phyloP scores from a whole-genome alignment of 2,329 filamentous ascomycete species.

The Neofusicoccum parvum region DNA sequence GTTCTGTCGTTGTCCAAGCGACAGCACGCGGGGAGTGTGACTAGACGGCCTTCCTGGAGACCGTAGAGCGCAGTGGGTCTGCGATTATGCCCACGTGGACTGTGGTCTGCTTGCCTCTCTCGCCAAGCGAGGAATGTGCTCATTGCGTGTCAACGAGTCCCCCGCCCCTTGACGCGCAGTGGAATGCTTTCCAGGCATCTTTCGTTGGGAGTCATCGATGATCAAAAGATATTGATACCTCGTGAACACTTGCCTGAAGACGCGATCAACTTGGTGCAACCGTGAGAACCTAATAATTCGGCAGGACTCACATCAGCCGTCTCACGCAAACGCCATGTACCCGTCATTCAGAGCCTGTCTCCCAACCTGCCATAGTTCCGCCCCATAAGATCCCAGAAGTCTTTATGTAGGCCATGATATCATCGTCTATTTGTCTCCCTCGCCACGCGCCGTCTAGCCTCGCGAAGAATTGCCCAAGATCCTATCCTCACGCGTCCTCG shows the following conservation, averaged over 20 bases:
- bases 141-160: background rate
- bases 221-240: background rate
- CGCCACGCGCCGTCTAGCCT: background rate
- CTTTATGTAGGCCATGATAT: background rate
- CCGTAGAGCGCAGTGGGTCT: background rate
- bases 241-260: too few species aligned
- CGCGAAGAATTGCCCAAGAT: slow-evolving; percentile 22
- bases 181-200: background rate
- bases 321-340: too few species aligned
- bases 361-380: too few species aligned
- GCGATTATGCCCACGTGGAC: slow-evolving; percentile 2
- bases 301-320: too few species aligned
- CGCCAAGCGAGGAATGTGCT: slow-evolving; percentile 8
- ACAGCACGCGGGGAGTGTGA: background rate
- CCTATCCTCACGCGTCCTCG: slow-evolving; percentile 22
- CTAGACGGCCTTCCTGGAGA: background rate
- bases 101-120: background rate
- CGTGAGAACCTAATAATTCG: too few species aligned
- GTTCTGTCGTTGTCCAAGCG: background rate
- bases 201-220: background rate
- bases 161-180: background rate
- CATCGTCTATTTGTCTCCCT: background rate
- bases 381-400: background rate
- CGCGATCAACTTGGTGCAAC: too few species aligned
- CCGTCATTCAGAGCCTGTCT: too few species aligned